phyloP scores from a whole-genome alignment of 257 asterid species.

The Solanum lignicaule region DNA sequence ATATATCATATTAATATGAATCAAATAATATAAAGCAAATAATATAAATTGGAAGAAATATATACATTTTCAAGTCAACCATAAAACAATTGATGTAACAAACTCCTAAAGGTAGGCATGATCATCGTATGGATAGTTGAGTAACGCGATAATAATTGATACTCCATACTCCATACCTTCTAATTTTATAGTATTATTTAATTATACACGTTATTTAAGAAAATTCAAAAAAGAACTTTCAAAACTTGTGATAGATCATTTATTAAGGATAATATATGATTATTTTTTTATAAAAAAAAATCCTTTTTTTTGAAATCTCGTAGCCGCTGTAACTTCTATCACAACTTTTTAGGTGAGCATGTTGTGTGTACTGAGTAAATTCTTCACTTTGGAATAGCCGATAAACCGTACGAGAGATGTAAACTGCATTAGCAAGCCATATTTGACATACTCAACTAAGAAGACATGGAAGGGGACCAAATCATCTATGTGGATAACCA shows the following conservation, averaged over 20 bases:
- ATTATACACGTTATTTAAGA: not conserved
- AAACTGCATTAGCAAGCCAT: not conserved
- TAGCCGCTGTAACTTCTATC: not conserved
- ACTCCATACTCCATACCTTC: not conserved
- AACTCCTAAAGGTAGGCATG: not conserved
- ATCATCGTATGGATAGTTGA: not conserved
- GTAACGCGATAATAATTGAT: not conserved
- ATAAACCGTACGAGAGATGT: not conserved
- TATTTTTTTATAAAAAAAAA: not conserved
- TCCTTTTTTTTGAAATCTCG: too few relatives aligned
- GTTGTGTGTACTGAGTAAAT: not conserved
- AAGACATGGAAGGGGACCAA: not conserved
- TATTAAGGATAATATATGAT: not conserved
- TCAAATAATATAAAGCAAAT: too few relatives aligned
- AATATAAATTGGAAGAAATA: too few relatives aligned
- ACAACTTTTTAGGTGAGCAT: not conserved
- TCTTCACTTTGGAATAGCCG: not conserved
- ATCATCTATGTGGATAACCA: not conserved
- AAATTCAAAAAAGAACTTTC: too few relatives aligned
- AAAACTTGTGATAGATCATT: not conserved
- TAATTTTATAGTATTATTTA: not conserved
- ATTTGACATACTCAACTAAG: not conserved
- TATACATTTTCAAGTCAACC: not conserved
- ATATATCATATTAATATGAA: too few relatives aligned
- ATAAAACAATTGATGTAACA: not conserved